These are phyloP conservation scores for Mycena pura DNA, from an alignment of 768 basidiomycete genomes.

Conservation along the genomic window DNA sequence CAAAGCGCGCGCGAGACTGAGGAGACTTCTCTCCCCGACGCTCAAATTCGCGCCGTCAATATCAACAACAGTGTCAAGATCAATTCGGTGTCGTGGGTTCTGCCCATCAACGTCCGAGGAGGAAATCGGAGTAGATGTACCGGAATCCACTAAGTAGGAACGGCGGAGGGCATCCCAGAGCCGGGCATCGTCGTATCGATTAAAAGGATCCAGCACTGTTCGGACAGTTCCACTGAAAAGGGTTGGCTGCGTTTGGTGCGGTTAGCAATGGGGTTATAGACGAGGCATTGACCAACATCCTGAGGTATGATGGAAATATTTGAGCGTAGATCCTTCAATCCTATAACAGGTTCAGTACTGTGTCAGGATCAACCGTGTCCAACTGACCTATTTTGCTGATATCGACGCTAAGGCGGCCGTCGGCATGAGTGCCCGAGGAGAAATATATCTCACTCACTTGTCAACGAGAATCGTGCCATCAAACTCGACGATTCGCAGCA, in stretches of 20 bases:
- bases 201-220: conserved; percentile 67
- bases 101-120: conserved; percentile 60
- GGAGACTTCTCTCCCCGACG: conserved; percentile 73
- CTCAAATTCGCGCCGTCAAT: conserved; percentile 79
- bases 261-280: background rate
- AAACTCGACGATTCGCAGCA: conserved; percentile 76
- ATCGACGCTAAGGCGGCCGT: conserved; percentile 52
- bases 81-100: conserved; percentile 55
- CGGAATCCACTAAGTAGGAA: conserved; percentile 48
- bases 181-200: conserved; percentile 64
- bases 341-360: background rate
- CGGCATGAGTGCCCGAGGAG: background rate
- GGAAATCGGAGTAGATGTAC: conserved; percentile 55
- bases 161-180: conserved; percentile 79
- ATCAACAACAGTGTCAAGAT: conserved; percentile 78
- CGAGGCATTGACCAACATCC: conserved; percentile 50
- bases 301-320: conserved; percentile 73
- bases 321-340: conserved; percentile 62
- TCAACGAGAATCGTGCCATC: conserved; percentile 70
- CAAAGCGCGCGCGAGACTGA: conserved; percentile 81
- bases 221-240: conserved; percentile 66
- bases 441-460: conserved; percentile 43
- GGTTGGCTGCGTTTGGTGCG: conserved; percentile 47
- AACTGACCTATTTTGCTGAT: conserved; percentile 66
- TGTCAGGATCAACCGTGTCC: background rate